phyloP scores from a whole-genome alignment of 2,329 filamentous ascomycete species.

The Curvularia eragrostidis region DNA sequence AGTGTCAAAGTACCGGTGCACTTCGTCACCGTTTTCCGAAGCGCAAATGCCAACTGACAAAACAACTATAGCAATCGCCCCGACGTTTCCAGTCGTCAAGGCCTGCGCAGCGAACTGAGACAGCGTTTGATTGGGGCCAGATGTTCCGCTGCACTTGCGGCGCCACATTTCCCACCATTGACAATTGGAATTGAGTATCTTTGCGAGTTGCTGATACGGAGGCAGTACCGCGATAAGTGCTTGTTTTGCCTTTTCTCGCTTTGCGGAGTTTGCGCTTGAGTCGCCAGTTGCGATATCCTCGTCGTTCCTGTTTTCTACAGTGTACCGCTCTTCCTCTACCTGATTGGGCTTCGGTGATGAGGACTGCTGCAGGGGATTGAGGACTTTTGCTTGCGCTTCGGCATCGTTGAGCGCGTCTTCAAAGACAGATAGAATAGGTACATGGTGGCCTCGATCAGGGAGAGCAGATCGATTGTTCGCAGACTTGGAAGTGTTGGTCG shows the following conservation, averaged over 20 bases:
- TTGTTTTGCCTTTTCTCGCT: slow-evolving; percentile 47
- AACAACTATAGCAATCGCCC: slow-evolving; percentile 49
- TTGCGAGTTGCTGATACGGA: slow-evolving; percentile 42
- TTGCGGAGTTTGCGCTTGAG: slow-evolving; percentile 32
- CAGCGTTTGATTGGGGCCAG: slow-evolving; percentile 46
- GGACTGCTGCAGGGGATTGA: slow-evolving; percentile 27
- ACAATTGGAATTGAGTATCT: slow-evolving; percentile 45
- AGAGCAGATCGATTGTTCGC: slow-evolving; percentile 32
- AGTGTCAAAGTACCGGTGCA: slow-evolving; percentile 55
- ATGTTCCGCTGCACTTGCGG: slow-evolving; percentile 53
- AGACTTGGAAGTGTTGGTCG: slow-evolving; percentile 29
- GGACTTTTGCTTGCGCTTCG: slow-evolving; percentile 41
- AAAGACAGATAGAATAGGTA: slow-evolving; percentile 49
- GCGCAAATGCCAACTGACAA: slow-evolving; percentile 48
- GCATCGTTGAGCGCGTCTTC: slow-evolving; percentile 51
- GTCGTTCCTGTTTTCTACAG: slow-evolving; percentile 40
- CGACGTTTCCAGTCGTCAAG: slow-evolving; percentile 52
- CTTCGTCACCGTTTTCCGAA: slow-evolving; percentile 54
- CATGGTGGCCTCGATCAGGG: slow-evolving; percentile 41
- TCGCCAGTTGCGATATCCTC: slow-evolving; percentile 36
- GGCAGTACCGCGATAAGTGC: slow-evolving; percentile 46
- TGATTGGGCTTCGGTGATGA: slow-evolving; percentile 21
- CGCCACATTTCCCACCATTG: slow-evolving; percentile 55
- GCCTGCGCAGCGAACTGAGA: slow-evolving; percentile 54
- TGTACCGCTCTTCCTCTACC: slow-evolving; percentile 33